phyloP scores from a whole-genome alignment of 2,329 filamentous ascomycete genomes.

The Penicillium sp. region DNA sequence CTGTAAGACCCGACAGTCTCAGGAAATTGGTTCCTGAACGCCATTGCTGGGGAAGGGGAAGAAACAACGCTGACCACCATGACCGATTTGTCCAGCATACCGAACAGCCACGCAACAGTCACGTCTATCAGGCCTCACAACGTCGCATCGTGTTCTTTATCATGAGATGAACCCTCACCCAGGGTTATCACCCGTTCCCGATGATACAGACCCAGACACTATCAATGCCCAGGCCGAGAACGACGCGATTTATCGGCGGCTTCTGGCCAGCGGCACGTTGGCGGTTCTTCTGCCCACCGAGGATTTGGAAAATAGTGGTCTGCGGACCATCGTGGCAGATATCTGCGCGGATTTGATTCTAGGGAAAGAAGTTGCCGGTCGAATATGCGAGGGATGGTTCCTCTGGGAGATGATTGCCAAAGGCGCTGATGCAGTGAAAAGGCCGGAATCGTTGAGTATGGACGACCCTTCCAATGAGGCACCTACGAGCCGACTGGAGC shows the following conservation, averaged over 20 bases:
- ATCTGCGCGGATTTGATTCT: slow-evolving; percentile 87
- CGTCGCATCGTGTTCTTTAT: slow-evolving; percentile 65
- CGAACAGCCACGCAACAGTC: slow-evolving; percentile 59
- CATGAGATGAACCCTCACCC: slow-evolving; percentile 78
- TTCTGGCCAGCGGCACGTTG: slow-evolving; percentile 76
- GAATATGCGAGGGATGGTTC: slow-evolving; percentile 79
- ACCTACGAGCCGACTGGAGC: slow-evolving; percentile 47
- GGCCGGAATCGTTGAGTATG: slow-evolving; percentile 9
- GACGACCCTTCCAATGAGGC: slow-evolving; percentile 10
- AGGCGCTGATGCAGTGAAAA: slow-evolving; percentile 46
- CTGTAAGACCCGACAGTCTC: slow-evolving; percentile 49
- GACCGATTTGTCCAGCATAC: slow-evolving; percentile 54
- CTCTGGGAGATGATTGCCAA: slow-evolving; percentile 80
- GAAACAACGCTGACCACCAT: slow-evolving; percentile 18
- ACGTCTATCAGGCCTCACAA: slow-evolving; percentile 54
- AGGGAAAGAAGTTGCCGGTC: slow-evolving; percentile 72
- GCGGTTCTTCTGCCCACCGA: slow-evolving; percentile 84
- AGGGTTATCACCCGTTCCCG: slow-evolving; percentile 70
- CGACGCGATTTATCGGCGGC: slow-evolving; percentile 76
- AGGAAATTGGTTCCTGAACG: not conserved
- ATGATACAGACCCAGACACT: slow-evolving; percentile 47
- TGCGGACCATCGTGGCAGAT: slow-evolving; percentile 76
- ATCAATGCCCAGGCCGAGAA: slow-evolving; percentile 62
- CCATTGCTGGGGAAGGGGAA: not conserved
- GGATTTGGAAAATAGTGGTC: slow-evolving; percentile 79